phyloP scores from a whole-genome alignment of 495 filamentous ascomycete species.

The Lophiotrema nucula region DNA sequence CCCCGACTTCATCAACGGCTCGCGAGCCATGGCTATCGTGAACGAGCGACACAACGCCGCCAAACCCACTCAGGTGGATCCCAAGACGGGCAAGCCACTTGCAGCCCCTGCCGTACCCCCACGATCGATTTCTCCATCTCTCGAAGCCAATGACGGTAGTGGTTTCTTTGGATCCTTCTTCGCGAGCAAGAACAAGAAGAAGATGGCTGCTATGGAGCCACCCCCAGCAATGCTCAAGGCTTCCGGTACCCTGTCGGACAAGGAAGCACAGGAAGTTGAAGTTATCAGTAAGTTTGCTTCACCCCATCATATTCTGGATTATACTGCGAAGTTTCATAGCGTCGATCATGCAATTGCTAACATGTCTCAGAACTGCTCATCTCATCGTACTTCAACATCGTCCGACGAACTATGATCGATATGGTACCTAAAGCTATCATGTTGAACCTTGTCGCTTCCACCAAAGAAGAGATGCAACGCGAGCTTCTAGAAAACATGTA shows the following conservation, averaged over 20 bases:
- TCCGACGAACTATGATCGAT: conserved; percentile 97
- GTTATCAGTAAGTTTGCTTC: conserved; percentile 78
- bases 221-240: conserved; percentile 92
- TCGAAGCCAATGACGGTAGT: conserved; percentile 55
- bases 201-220: conserved; percentile 97
- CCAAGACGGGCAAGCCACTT: conserved; percentile 96
- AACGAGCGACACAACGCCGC: conserved; percentile 78
- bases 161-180: conserved; percentile 98
- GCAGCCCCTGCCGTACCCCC: conserved; percentile 63
- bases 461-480: conserved; percentile 97
- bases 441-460: conserved; percentile 91
- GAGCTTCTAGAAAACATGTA: conserved; percentile 99
- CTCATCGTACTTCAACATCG: conserved; percentile 95
- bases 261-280: conserved; percentile 92
- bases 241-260: conserved; percentile 84
- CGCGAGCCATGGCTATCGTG: conserved; percentile 91
- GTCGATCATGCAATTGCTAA: too few relatives aligned
- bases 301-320: not conserved
- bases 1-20: conserved; percentile 93
- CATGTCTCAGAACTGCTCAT: conserved; percentile 76
- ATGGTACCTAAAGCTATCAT: conserved; percentile 99
- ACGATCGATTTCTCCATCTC: conserved; percentile 65
- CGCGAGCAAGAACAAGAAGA: conserved; percentile 99
- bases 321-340: not conserved
- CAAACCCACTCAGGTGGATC: conserved; percentile 95